Evolutionary conservation across 2,329 filamentous ascomycete species (phyloP), one percentile per base, ranked within the genome.

Genomic region (Penicillium vulpinum): DNA sequence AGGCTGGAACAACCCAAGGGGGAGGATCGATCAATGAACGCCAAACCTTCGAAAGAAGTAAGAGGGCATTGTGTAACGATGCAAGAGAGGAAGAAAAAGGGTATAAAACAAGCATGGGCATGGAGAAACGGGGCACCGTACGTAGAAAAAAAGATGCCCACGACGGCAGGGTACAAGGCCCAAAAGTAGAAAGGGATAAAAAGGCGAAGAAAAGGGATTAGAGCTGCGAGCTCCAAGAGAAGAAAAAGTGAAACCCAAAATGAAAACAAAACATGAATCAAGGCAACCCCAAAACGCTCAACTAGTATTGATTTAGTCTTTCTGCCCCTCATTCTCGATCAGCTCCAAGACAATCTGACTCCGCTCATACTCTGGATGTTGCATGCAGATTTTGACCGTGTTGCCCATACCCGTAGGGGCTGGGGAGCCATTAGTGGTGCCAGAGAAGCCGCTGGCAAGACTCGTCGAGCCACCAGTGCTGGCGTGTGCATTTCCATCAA

Each of bases 361-460:
- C 51, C 89, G 87, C 57, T 91, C 85, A 61, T 89, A 81, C 76
- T 96, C 90, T 0, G 94, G 94, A 78, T 99, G 94, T 70, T 91
- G 90, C 90, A 99, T 92, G 67, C 88, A 89, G 65, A 99, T 85
- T 83, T 99, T 99, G 68, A 97, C 88, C 1, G 90, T 96, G 53
- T 90, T 85, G 63, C 87, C 74, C 10, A 64, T 85, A 63, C 87
- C 73, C 5, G 64, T 73, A 43, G 65, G 69, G 5, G 71, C 60
- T 54, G 73, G 51, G 7, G 68, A 60, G 8, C 73, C 77, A 68
- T 67, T 79, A 63, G 57, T 70, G 69, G 56, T 57, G 13, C 64
- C 85, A 39, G 67, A 64, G 36, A 66, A 60, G 9, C 69, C 68
- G 43, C 65, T 67, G 5, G 66, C 64, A 39, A 71, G 70, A 35